Base-by-base conservation (phyloP, 768 basidiomycete genomes). In the Paxillus rubicundulus region DNA sequence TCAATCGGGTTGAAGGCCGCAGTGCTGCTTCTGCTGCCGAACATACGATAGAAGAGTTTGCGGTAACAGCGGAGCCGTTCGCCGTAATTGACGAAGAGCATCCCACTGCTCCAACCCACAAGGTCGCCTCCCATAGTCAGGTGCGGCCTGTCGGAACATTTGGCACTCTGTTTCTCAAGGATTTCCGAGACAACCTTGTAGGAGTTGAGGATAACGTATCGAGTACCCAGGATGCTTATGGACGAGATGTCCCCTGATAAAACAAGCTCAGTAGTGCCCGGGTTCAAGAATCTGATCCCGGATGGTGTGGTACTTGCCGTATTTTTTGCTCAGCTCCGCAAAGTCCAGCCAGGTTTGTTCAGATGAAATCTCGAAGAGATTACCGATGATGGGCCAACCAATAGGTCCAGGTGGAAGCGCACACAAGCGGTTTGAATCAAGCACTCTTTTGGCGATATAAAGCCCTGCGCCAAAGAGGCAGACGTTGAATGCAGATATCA, bases 301-400 rank as follows among this genome's bases (percentile, higher is more conserved):
- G 17, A 43, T 14, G 9, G 24, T 16, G 16, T 2, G 33, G 37
- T 12, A 58, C 72, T 27, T 55, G 75, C 83, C 83, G 57, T 76
- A 85, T 63, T 66, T 68, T 54, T 79, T 74, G 3, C 80, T 74
- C 77, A 84, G 78, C 17, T 72, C 69, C 14, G 78, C 70, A 57
- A 81, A 83, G 0, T 73, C 78, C 17, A 77, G 52, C 81, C 82
- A 84, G 52, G 74, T 75, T 55, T 74, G 68, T 30, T 73, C 71
- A 12, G 66, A 61, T 27, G 82, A 78, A 74, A 84, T 77, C 55
- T 81, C 77, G 20, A 80, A 65, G 10, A 79, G 58, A 55, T 80
- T 84, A 12, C 82, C 84, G 24, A 84, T 62, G 12, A 84, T 20
- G 13, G 76, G 82, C 55, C 50, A 59, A 1, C 63, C 60, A 47